Conservation (phyloP, 495 filamentous ascomycete genomes). For the Neurospora sp. region DNA sequence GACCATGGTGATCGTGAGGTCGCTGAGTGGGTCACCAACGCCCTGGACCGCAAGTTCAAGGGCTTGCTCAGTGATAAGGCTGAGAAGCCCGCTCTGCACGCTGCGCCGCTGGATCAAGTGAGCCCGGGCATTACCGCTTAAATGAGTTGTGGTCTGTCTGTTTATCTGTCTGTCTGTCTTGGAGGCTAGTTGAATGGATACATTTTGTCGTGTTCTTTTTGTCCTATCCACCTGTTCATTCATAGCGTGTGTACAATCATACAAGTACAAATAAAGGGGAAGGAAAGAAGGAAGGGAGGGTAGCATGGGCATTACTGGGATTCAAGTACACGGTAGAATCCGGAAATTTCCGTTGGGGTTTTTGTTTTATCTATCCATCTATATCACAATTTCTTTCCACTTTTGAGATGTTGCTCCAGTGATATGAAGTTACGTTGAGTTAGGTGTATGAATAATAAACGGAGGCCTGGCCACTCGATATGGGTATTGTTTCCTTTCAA, state of each 20-base stretch:
- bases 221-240: background rate
- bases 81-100: slow-evolving; percentile 63
- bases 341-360: background rate
- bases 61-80: slow-evolving; percentile 30
- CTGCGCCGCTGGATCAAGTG: slow-evolving; percentile 60
- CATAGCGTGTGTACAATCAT: background rate
- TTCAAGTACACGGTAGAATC: background rate
- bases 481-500: background rate
- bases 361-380: background rate
- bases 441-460: background rate
- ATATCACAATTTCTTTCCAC: background rate
- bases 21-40: slow-evolving; percentile 70
- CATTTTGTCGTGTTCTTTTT: background rate
- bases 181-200: background rate
- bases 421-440: background rate
- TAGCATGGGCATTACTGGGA: background rate
- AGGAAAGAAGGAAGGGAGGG: background rate
- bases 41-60: slow-evolving; percentile 49
- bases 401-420: background rate
- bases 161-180: background rate
- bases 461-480: background rate
- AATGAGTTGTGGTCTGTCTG: background rate
- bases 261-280: background rate
- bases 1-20: slow-evolving; percentile 62
- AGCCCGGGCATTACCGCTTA: slow-evolving; percentile 21